Percentiles rank a stretch among this genome's conserved stretches.
Conservation (phyloP, 1,284 basidiomycete genomes). For the Cutaneotrichosporon daszewskae region DNA sequence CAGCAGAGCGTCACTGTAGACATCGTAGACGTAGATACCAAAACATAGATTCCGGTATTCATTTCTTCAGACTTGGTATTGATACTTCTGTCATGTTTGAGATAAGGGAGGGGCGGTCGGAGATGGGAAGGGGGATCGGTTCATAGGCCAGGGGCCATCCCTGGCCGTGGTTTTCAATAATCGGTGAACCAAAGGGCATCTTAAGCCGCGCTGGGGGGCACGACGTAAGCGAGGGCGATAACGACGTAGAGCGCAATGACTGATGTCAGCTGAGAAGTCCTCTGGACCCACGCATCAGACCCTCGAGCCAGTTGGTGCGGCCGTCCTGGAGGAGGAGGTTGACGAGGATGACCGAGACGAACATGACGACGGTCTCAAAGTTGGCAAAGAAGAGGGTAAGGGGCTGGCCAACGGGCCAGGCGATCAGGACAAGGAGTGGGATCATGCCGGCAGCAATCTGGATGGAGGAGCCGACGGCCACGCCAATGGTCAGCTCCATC, state of each 20-base stretch:
- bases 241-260: constrained; percentile 14
- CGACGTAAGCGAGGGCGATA: constrained; percentile 9
- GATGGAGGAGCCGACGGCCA: constrained; percentile 85
- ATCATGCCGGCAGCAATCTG: constrained; percentile 87
- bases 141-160: no score
- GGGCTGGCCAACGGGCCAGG: constrained; percentile 62
- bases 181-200: no score
- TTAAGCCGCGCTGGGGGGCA: no score
- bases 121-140: no score
- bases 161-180: no score
- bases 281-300: constrained; percentile 54
- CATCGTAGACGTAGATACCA: no score
- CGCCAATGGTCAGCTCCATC: constrained; percentile 70
- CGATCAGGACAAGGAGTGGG: constrained; percentile 73
- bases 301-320: constrained; percentile 83
- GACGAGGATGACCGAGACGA: constrained; percentile 76
- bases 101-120: no score
- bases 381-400: constrained; percentile 71
- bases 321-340: constrained; percentile 70
- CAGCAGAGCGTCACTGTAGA: no score
- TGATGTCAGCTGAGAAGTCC: constrained; percentile 37
- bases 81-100: no score
- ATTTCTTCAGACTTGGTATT: no score
- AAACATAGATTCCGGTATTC: no score
- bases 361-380: constrained; percentile 69